Evolutionary conservation across 352 stramenopile species (phyloP).

Genomic region (Globisporangium camurandrum): DNA sequence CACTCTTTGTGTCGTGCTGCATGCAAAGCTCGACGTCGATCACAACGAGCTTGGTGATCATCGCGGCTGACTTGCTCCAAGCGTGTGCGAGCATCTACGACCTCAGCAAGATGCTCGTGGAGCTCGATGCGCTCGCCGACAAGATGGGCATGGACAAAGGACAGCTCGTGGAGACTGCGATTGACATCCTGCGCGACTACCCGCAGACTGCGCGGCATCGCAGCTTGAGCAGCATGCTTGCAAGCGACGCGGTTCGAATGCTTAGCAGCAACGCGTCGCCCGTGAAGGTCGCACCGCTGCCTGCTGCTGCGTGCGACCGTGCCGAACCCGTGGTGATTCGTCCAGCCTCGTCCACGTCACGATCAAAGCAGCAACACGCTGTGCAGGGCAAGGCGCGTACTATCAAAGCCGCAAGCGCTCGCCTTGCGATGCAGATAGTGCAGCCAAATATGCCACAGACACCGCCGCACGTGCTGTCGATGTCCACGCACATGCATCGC

Average conservation of each 20-base stretch:
- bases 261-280: background rate
- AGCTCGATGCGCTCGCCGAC: background rate
- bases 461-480: background rate
- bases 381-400: background rate
- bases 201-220: background rate
- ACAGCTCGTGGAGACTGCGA: background rate
- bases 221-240: background rate
- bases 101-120: slow-evolving; percentile 9
- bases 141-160: slow-evolving; percentile 2
- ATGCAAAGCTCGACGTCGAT: slow-evolving; percentile 31
- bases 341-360: background rate
- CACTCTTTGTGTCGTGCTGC: slow-evolving; percentile 32
- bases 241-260: background rate
- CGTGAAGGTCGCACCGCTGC: background rate
- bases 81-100: slow-evolving; percentile 26
- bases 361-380: background rate
- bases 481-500: too few relatives aligned
- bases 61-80: slow-evolving; percentile 27
- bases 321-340: background rate
- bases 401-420: background rate
- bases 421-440: background rate
- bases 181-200: background rate
- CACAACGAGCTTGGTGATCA: slow-evolving; percentile 20
- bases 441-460: background rate
- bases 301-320: too few relatives aligned